Percentiles rank a stretch among this genome's conserved stretches.
Evolutionary conservation across 495 filamentous ascomycete genomes (phyloP).

Genomic region (Aspergillus kassunensis): DNA sequence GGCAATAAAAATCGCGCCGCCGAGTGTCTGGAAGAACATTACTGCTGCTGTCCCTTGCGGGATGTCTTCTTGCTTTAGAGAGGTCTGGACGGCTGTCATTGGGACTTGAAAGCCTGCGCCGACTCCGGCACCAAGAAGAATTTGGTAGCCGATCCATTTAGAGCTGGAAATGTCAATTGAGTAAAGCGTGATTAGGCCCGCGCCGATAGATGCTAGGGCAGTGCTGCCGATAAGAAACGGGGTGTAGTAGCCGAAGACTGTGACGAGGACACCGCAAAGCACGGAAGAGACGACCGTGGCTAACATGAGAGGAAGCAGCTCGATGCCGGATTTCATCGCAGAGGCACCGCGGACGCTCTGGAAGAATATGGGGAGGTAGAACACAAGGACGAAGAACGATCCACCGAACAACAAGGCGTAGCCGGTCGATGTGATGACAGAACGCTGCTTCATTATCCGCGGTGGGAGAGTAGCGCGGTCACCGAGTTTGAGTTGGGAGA

Average conservation of each 20-base stretch:
- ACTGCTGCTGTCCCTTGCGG: constrained; percentile 42
- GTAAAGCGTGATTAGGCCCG: constrained; percentile 56
- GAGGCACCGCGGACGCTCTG: constrained; percentile 58
- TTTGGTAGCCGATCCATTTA: constrained; percentile 59
- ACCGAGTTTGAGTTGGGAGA: constrained; percentile 7
- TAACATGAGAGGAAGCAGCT: constrained; percentile 36
- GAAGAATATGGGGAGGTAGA: constrained; percentile 45
- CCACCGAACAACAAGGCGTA: constrained; percentile 11
- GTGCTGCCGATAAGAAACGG: constrained; percentile 59
- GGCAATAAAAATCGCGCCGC: constrained; percentile 62
- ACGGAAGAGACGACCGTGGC: constrained; percentile 31
- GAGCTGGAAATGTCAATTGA: constrained; percentile 32
- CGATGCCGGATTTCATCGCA: constrained; percentile 59
- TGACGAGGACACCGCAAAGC: constrained; percentile 48
- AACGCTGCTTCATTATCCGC: constrained; percentile 17
- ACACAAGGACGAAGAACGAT: constrained; percentile 28
- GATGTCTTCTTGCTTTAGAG: constrained; percentile 1
- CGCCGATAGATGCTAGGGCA: constrained; percentile 55
- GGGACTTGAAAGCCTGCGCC: constrained; percentile 10
- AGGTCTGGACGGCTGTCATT: constrained; percentile 7
- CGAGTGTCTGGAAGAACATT: constrained; percentile 67
- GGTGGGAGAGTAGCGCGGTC: constrained; percentile 14
- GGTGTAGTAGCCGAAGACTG: constrained; percentile 62
- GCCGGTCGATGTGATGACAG: not conserved
- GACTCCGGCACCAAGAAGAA: constrained; percentile 31